Conservation (phyloP, 352 stramenopile genomes). For the Pythium aphanidermatum region DNA sequence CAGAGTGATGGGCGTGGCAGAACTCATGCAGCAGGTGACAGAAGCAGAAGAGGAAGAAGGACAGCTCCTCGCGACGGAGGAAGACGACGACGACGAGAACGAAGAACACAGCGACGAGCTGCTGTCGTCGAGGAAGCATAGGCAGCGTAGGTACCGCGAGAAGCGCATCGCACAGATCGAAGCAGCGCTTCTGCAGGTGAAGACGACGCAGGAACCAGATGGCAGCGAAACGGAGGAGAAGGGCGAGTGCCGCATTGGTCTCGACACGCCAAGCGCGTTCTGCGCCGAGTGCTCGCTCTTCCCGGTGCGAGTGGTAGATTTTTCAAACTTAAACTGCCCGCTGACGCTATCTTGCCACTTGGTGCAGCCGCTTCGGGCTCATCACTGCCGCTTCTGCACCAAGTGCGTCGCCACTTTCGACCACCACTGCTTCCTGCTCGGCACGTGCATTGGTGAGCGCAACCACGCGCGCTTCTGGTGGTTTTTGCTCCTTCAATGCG, state of each 20-base stretch:
- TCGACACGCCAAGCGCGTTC: conserved; percentile 13
- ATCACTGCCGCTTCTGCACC: conserved; percentile 80
- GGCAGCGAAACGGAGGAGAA: conserved; percentile 5
- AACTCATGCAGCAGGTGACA: conserved; percentile 3
- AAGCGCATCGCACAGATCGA: conserved; percentile 27
- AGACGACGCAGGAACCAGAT: background rate
- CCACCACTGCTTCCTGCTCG: conserved; percentile 88
- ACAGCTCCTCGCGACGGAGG: conserved; percentile 4
- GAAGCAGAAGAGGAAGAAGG: conserved; percentile 6
- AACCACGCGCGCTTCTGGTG: conserved; percentile 89
- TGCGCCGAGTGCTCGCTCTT: conserved; percentile 26
- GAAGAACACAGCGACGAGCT: background rate
- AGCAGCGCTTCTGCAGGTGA: conserved; percentile 9
- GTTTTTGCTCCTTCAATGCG: conserved; percentile 40
- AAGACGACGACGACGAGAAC: conserved; percentile 10
- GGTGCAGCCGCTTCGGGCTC: conserved; percentile 66
- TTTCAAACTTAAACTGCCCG: no score
- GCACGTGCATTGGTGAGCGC: conserved; percentile 83
- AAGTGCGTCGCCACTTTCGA: conserved; percentile 88
- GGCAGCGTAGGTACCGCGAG: conserved; percentile 16
- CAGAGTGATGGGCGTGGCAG: no score
- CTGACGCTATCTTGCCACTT: conserved; percentile 1
- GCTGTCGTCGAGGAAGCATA: background rate
- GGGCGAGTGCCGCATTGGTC: conserved; percentile 3
- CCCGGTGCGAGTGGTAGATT: conserved; percentile 17